phyloP scores from a whole-genome alignment of 2,329 filamentous ascomycete species.

The Thelonectria discophora region DNA sequence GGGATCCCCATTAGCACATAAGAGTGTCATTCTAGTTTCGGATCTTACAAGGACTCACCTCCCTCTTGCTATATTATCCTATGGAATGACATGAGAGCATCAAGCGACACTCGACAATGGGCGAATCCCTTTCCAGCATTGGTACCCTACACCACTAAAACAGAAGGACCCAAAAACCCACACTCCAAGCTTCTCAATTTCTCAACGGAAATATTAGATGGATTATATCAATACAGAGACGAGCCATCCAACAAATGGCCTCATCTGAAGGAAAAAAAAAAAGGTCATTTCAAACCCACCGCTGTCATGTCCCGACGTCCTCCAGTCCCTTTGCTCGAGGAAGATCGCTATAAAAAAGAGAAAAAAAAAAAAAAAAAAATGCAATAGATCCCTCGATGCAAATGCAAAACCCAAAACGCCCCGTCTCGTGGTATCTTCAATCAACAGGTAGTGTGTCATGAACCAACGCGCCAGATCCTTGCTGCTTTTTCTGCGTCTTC shows the following conservation, averaged over 20 bases:
- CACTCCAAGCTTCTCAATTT: not conserved
- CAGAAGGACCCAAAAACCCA: no score
- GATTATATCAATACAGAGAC: conserved; percentile 26
- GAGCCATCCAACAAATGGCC: not conserved
- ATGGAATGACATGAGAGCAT: not conserved
- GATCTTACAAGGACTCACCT: no score
- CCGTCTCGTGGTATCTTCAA: conserved; percentile 24
- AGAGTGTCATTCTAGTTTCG: no score
- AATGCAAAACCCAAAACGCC: conserved; percentile 18
- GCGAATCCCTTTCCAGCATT: no score
- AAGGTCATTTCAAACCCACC: conserved; percentile 14
- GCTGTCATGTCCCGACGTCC: conserved; percentile 14
- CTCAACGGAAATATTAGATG: conserved; percentile 13
- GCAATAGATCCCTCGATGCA: not conserved
- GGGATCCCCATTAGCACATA: no score
- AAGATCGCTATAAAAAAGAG: conserved; percentile 5
- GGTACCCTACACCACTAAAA: no score
- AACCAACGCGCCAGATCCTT: conserved; percentile 25
- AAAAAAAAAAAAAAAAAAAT: conserved; percentile 5
- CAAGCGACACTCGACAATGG: no score
- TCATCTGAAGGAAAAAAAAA: not conserved
- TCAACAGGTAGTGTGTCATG: conserved; percentile 12
- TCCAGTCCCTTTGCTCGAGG: not conserved
- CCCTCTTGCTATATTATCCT: not conserved
- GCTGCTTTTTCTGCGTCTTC: conserved; percentile 10